Conservation (phyloP, 2,329 filamentous ascomycete species). For the Diaporthe helianthi region DNA sequence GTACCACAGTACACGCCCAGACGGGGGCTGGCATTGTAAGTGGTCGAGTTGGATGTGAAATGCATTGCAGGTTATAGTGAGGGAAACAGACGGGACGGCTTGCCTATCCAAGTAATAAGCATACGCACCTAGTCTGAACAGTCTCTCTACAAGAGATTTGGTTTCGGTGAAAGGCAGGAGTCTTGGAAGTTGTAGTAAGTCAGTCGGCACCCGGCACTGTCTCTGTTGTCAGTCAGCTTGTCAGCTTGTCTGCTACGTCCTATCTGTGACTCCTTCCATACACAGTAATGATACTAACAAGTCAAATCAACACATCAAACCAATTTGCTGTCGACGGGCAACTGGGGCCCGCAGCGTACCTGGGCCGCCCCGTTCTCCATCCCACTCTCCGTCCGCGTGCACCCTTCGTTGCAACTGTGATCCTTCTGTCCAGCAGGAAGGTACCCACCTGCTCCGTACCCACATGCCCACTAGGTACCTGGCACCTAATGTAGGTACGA, state of each 20-base stretch:
- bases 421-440: constrained; percentile 14
- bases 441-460: neutral
- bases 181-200: neutral
- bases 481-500: neutral
- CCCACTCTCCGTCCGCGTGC: neutral
- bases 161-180: constrained; percentile 4
- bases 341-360: constrained; percentile 3
- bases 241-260: neutral
- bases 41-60: neutral
- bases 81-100: no score
- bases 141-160: neutral
- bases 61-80: neutral
- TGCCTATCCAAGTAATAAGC: no score
- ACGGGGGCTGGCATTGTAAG: neutral
- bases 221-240: neutral
- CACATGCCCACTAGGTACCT: neutral
- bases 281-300: neutral
- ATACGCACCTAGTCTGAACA: neutral
- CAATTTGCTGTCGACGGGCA: constrained; percentile 6
- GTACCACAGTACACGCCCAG: neutral
- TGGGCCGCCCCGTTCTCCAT: constrained; percentile 2
- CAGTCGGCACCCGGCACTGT: neutral
- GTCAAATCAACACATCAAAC: neutral
- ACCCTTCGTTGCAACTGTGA: constrained; percentile 22
- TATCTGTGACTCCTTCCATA: neutral